Evolutionary conservation across 139 green algal genomes (phyloP).

Genomic region (Chlorella sp.): DNA sequence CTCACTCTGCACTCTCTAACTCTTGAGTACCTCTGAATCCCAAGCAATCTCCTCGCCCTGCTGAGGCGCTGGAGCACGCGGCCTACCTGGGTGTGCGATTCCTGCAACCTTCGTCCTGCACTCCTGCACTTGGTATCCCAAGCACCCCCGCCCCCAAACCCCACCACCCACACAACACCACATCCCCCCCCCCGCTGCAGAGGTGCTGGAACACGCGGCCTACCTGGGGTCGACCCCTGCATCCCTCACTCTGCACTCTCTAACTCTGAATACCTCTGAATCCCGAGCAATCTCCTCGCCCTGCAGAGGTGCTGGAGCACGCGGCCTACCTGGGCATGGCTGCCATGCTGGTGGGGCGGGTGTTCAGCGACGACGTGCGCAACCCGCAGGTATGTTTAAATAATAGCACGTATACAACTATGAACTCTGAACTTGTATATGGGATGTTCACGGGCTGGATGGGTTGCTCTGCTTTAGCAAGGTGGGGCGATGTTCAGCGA

Average conservation of each 20-base stretch:
- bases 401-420: too few species aligned
- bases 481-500: too few species aligned
- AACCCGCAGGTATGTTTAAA: slow-evolving; percentile 21
- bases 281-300: not conserved
- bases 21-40: too few species aligned
- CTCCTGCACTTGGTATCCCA: too few species aligned
- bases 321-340: slow-evolving; percentile 73
- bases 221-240: not conserved
- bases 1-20: not conserved
- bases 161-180: too few species aligned
- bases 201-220: not conserved
- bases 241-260: not conserved
- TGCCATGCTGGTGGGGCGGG: slow-evolving; percentile 73
- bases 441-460: too few species aligned
- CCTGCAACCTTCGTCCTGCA: too few species aligned
- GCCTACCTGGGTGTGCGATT: slow-evolving; percentile 62
- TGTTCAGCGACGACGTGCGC: slow-evolving; percentile 66
- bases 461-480: too few species aligned
- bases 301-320: slow-evolving; percentile 69
- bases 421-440: too few species aligned
- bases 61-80: slow-evolving; percentile 68
- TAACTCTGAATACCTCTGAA: not conserved
- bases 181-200: too few species aligned
- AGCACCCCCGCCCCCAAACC: too few species aligned
- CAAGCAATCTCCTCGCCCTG: not conserved